Conservation (phyloP, 106 monocot species). For the Dioscorea dumetorum region DNA sequence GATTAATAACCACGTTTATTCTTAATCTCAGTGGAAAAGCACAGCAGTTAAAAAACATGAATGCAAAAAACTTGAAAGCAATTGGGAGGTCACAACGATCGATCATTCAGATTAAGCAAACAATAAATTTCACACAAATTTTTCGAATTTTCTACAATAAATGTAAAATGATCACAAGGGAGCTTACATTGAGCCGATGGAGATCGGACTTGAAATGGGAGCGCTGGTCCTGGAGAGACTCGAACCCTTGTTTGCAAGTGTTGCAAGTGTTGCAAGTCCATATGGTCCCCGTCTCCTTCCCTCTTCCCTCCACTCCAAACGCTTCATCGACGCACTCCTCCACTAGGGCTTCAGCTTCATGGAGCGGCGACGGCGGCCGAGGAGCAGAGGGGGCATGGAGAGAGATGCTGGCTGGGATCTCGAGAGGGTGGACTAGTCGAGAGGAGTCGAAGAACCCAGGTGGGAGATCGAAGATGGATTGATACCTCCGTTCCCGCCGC, state of each 20-base stretch:
- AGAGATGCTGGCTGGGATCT: conserved; percentile 1
- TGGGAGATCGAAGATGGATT: conserved; percentile 82
- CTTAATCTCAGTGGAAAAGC: neutral
- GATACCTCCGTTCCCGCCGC: conserved; percentile 17
- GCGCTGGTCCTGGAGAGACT: conserved; percentile 80
- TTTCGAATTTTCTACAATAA: neutral
- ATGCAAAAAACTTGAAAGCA: neutral
- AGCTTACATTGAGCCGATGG: conserved; percentile 77
- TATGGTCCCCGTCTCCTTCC: conserved; percentile 22
- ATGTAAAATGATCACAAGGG: neutral
- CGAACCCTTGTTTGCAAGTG: conserved; percentile 76
- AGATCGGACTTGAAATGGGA: conserved; percentile 91
- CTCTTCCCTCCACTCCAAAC: neutral
- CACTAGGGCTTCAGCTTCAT: neutral
- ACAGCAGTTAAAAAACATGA: neutral
- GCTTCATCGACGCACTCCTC: neutral
- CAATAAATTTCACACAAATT: no score
- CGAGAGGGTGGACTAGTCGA: conserved; percentile 29
- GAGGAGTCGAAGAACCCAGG: conserved; percentile 70
- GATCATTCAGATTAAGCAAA: no score
- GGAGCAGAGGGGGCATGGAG: neutral
- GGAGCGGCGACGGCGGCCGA: neutral
- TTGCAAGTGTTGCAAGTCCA: conserved; percentile 90
- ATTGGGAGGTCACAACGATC: neutral
- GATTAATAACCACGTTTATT: neutral